Evolutionary conservation across 1,139 yeast species (phyloP).

Genomic region (Geotrichum restrictum): DNA sequence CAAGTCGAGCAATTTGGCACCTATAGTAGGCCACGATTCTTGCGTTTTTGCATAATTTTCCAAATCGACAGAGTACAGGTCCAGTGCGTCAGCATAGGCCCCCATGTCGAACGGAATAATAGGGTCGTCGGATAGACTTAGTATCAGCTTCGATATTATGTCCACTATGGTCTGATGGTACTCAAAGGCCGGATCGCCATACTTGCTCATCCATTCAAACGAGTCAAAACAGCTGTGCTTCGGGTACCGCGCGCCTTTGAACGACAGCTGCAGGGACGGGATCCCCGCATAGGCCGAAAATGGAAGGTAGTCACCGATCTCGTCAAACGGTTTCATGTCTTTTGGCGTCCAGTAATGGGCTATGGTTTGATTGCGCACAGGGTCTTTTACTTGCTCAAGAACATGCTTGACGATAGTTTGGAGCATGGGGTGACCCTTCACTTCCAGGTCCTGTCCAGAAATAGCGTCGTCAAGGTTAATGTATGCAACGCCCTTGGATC

Average conservation of each 20-base stretch:
- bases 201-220: constrained; percentile 40
- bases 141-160: constrained; percentile 49
- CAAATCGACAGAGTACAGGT: constrained; percentile 48
- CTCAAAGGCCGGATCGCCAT: constrained; percentile 42
- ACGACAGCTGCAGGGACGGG: constrained; percentile 62
- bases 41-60: constrained; percentile 41
- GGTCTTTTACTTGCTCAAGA: constrained; percentile 39
- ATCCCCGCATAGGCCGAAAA: constrained; percentile 61
- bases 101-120: constrained; percentile 65
- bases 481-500: constrained; percentile 63
- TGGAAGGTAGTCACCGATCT: constrained; percentile 62
- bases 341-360: constrained; percentile 30
- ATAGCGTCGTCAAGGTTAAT: constrained; percentile 74
- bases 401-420: constrained; percentile 44
- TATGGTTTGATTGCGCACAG: constrained; percentile 44
- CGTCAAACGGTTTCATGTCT: constrained; percentile 22
- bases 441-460: constrained; percentile 56
- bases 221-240: constrained; percentile 64
- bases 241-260: constrained; percentile 46
- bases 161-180: constrained; percentile 59
- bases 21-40: constrained; percentile 18
- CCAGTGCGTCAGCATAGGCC: constrained; percentile 48
- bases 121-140: constrained; percentile 68
- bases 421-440: constrained; percentile 67
- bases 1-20: constrained; percentile 21